Conservation (phyloP, 176 grass and related monocot species). For the Hyparrhenia diplandra region DNA sequence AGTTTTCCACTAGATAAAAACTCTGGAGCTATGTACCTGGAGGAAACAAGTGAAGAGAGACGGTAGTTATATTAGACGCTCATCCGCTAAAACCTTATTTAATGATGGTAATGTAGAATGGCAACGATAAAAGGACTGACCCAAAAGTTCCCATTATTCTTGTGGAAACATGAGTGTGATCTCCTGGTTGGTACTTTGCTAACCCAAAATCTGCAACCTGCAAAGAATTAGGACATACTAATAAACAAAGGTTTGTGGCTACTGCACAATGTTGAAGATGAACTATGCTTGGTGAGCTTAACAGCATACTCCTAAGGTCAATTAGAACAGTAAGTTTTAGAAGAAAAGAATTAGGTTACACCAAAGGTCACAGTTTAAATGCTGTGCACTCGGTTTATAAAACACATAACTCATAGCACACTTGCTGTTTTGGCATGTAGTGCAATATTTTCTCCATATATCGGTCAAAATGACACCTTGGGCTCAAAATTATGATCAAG, state of each 20-base stretch:
- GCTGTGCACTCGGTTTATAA: neutral
- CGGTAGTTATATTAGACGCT: neutral
- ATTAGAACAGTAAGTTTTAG: neutral
- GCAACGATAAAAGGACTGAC: slow-evolving; percentile 2
- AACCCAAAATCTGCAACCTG: slow-evolving; percentile 66
- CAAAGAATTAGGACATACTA: neutral
- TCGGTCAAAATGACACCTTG: slow-evolving; percentile 18
- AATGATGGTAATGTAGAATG: neutral
- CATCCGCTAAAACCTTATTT: neutral
- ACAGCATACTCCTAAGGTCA: neutral
- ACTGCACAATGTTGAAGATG: neutral
- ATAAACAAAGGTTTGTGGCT: neutral
- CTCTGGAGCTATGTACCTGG: slow-evolving; percentile 55
- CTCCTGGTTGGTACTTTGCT: slow-evolving; percentile 45
- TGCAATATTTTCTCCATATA: neutral
- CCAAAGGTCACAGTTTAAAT: neutral
- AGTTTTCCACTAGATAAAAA: slow-evolving; percentile 49
- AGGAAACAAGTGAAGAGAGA: neutral
- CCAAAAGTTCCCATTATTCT: slow-evolving; percentile 63
- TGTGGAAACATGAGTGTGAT: slow-evolving; percentile 55
- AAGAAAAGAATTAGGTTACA: neutral
- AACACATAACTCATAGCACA: neutral
- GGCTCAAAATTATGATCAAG: slow-evolving; percentile 53
- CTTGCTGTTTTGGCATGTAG: neutral
- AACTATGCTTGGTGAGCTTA: neutral